Conservation (phyloP, 1,139 yeast genomes). For the Lodderomyces parapsilosis region DNA sequence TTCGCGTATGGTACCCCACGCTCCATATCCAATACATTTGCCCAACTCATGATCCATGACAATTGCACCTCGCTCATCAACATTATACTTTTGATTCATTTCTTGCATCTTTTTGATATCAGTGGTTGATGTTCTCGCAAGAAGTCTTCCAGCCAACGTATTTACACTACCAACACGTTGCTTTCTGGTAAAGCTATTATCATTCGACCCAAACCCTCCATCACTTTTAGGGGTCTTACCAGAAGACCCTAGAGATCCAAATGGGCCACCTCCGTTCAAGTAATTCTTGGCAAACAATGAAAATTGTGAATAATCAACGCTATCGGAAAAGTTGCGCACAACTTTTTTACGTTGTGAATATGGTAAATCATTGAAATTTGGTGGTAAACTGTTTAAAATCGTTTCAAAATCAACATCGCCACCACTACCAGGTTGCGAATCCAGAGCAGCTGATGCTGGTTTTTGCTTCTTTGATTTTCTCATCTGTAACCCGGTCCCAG, state of each 20-base stretch:
- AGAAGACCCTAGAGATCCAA: slow-evolving; percentile 4
- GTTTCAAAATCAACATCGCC: slow-evolving; percentile 38
- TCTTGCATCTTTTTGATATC: slow-evolving; percentile 33
- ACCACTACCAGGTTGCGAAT: slow-evolving; percentile 18
- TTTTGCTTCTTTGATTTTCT: slow-evolving; percentile 22
- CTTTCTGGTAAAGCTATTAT: slow-evolving; percentile 28
- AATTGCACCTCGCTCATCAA: slow-evolving; percentile 61
- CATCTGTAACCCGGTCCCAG: slow-evolving; percentile 6
- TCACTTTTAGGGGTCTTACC: slow-evolving; percentile 18
- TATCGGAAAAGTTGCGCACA: slow-evolving; percentile 55
- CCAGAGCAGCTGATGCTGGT: slow-evolving; percentile 15
- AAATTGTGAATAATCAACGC: slow-evolving; percentile 50
- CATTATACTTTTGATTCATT: slow-evolving; percentile 30
- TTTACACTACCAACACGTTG: slow-evolving; percentile 34
- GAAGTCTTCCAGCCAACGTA: slow-evolving; percentile 43
- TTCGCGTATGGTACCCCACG: slow-evolving; percentile 89
- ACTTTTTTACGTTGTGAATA: slow-evolving; percentile 66
- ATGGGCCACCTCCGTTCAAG: slow-evolving; percentile 16
- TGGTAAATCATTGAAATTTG: slow-evolving; percentile 61
- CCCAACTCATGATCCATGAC: slow-evolving; percentile 66
- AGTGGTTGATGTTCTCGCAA: slow-evolving; percentile 39
- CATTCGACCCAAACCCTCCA: slow-evolving; percentile 22
- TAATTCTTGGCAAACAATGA: slow-evolving; percentile 42
- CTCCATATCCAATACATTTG: slow-evolving; percentile 84
- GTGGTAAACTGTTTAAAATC: slow-evolving; percentile 50